Percentiles rank a stretch among this genome's conserved stretches.
Conservation (phyloP, 2,329 filamentous ascomycete species). For the Hirsutella rhossiliensis region DNA sequence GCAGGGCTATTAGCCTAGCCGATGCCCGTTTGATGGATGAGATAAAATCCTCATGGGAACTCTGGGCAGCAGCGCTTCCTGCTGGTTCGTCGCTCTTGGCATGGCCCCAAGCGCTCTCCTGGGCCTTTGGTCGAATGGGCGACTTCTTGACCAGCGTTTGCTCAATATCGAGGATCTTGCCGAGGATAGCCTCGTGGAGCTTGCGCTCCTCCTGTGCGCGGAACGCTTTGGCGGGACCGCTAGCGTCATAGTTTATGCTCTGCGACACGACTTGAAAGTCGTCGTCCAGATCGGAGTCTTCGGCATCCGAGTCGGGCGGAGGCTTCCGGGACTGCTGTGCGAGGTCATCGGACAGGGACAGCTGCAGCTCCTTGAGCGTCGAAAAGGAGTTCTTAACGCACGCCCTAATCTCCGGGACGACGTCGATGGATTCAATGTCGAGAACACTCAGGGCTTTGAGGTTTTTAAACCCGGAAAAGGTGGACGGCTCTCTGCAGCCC, state of each 20-base stretch:
- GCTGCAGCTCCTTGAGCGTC: constrained; percentile 39
- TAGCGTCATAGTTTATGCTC: constrained; percentile 21
- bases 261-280: constrained; percentile 35
- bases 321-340: constrained; percentile 28
- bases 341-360: constrained; percentile 45
- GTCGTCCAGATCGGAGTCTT: constrained; percentile 42
- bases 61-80: constrained; percentile 1
- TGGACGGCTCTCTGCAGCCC: constrained; percentile 30
- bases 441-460: constrained; percentile 41
- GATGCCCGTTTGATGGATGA: constrained; percentile 27
- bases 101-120: constrained; percentile 6
- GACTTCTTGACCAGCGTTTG: constrained; percentile 23
- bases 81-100: constrained; percentile 11
- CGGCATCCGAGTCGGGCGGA: constrained; percentile 25
- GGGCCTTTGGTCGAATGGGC: constrained; percentile 8
- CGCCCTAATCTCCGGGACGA: constrained; percentile 40
- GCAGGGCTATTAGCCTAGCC: constrained; percentile 27
- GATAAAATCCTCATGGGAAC: constrained; percentile 17
- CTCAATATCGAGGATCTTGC: constrained; percentile 39
- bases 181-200: constrained; percentile 39
- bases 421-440: constrained; percentile 47
- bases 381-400: constrained; percentile 43
- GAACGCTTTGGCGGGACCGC: constrained; percentile 30
- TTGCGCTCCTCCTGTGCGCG: constrained; percentile 41
- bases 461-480: constrained; percentile 43